Conservation (phyloP, 2,329 filamentous ascomycete species). For the Coniosporium tulheliwenetii region DNA sequence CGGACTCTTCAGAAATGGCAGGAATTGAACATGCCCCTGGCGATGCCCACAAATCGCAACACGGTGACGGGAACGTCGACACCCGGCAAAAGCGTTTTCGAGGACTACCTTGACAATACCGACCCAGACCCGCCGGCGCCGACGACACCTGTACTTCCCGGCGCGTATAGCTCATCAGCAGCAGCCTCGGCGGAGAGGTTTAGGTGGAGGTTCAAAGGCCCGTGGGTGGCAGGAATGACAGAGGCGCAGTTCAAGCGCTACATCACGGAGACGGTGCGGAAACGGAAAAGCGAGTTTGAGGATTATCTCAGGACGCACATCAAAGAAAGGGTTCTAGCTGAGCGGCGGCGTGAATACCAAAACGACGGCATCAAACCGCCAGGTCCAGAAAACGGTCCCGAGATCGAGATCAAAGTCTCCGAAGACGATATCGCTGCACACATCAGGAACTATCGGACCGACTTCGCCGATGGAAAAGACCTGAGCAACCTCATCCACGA, state of each 20-base stretch:
- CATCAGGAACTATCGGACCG: constrained; percentile 12
- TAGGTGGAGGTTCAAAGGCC: constrained; percentile 42
- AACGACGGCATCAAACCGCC: neutral
- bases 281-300: constrained; percentile 14
- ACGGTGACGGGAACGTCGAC: constrained; percentile 2
- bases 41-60: constrained; percentile 23
- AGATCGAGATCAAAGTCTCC: constrained; percentile 10
- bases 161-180: constrained; percentile 7
- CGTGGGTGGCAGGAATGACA: constrained; percentile 41
- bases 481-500: constrained; percentile 37
- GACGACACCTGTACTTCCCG: constrained; percentile 1
- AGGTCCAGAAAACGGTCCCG: constrained; percentile 1
- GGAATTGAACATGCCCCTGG: constrained; percentile 60
- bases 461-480: constrained; percentile 23
- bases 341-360: neutral
- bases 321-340: constrained; percentile 2
- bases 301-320: constrained; percentile 12
- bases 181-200: constrained; percentile 8
- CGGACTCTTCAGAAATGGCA: constrained; percentile 74
- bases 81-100: constrained; percentile 20
- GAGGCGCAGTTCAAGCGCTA: constrained; percentile 39
- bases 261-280: constrained; percentile 27
- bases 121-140: constrained; percentile 9
- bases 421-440: constrained; percentile 10
- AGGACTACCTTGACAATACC: constrained; percentile 28